Base-by-base conservation (phyloP, 73 alveolate genomes). In the Paramecium pentaurelia region DNA sequence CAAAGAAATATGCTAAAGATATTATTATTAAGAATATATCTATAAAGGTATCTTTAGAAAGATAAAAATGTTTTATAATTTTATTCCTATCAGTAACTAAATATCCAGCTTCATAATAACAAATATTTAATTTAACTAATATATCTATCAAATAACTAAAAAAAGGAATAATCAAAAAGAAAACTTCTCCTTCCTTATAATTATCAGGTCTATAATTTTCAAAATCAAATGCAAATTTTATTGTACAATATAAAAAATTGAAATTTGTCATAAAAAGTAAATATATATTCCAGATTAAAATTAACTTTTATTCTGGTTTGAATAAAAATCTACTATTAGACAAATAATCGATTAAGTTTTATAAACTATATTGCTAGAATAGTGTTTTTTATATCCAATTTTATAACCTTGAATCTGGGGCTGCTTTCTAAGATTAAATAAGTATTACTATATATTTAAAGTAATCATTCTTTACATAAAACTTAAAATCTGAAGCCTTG, bases 401-500 rank as follows among this genome's bases (percentile, higher is more conserved):
- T 64, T 64, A 3, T 12, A 64, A 4, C 47, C 12, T 64, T 0
- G 84, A 64, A 5, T 64, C 84, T 32, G 84, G 84, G 12, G 84
- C 84, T 11, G 84, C 84, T 64, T 64, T 64, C 84, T 64, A 64
- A 28, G 47, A 32, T 64, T 32, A 34, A 32, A 64, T 64, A 32
- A 64, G 12, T 12, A 12, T 64, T 64, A 64, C 84, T 64, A 64
- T 64, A 34, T 64, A 64, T 64, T 64, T 64, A 12, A 64, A 64
- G 84, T 44, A 80, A 80, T 80, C 75, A 14, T 49, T 27, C 18
- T 32, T 80, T 34, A 80, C 44, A 80, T 80, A 80, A 80, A 12
- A 80, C 36, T 20, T 44, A 64, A 80, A 80, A 49, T 80, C 75
- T n/a, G 91, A 37, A 5, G 77, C 75, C n/a, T 80, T 80, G 45